phyloP scores from a whole-genome alignment of 176 grass and related monocot species.

The Ananas comosus region DNA sequence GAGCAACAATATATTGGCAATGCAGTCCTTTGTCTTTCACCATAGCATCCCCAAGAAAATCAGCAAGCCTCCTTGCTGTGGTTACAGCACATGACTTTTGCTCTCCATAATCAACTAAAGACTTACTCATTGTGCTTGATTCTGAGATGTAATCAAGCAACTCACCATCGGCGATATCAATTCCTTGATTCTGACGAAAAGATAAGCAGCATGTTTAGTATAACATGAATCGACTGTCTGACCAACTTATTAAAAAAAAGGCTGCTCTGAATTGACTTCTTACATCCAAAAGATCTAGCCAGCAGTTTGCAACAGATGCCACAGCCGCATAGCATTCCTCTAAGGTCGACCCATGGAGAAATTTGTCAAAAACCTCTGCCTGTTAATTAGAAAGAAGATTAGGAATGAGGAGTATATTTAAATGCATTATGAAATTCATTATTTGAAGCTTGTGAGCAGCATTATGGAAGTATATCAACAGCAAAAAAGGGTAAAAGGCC shows the following conservation, averaged over 20 bases:
- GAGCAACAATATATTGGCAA: conserved; percentile 86
- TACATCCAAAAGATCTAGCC: conserved; percentile 92
- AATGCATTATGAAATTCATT: neutral
- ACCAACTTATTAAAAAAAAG: neutral
- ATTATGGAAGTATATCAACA: too few species aligned
- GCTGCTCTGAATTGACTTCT: conserved; percentile 20
- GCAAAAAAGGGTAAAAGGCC: too few species aligned
- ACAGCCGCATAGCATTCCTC: conserved; percentile 97
- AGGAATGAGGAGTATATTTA: neutral
- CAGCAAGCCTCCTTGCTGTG: conserved; percentile 83
- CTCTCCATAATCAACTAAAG: conserved; percentile 80
- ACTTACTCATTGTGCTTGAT: conserved; percentile 99
- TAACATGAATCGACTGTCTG: conserved; percentile 18
- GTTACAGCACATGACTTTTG: conserved; percentile 96
- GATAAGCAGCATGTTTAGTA: conserved; percentile 20
- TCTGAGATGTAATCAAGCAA: conserved; percentile 93
- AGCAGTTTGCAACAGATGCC: conserved; percentile 88
- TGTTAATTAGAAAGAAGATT: conserved; percentile 31
- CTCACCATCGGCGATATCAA: conserved; percentile 89
- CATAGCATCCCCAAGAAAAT: conserved; percentile 91
- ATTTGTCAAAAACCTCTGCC: conserved; percentile 97
- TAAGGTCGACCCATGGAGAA: conserved; percentile 93
- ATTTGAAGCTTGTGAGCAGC: too few species aligned
- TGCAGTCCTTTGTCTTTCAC: conserved; percentile 97
- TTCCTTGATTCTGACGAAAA: conserved; percentile 79